These are phyloP conservation scores for Lactifluus echinatus DNA, from an alignment of 768 basidiomycete genomes.

Conservation along the genomic window DNA sequence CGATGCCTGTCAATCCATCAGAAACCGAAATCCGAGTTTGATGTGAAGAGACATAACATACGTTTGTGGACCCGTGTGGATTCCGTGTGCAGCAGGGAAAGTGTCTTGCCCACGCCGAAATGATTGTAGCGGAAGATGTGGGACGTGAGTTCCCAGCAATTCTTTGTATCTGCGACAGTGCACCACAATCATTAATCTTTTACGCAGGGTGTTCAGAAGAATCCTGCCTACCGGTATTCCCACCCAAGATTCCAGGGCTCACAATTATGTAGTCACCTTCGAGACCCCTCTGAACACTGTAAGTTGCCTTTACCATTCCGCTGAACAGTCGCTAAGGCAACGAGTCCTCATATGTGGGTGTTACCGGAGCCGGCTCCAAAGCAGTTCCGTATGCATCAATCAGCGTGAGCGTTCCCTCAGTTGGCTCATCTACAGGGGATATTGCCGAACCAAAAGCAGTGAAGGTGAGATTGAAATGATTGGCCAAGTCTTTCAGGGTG, in stretches of 20 bases:
- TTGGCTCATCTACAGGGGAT: conserved; percentile 20
- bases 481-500: conserved; percentile 25
- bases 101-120: conserved; percentile 20
- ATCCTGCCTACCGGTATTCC: conserved; percentile 28
- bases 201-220: background rate
- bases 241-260: conserved; percentile 32
- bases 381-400: conserved; percentile 29
- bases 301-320: conserved; percentile 35
- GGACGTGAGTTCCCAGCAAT: conserved; percentile 17
- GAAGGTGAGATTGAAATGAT: conserved; percentile 34
- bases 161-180: conserved; percentile 11
- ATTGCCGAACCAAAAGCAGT: conserved; percentile 34
- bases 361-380: conserved; percentile 36
- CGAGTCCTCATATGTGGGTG: conserved; percentile 30
- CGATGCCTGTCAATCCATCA: conserved; percentile 32
- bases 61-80: conserved; percentile 75
- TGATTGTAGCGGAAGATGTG: conserved; percentile 19
- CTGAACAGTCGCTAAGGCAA: conserved; percentile 34
- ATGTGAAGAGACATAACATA: conserved; percentile 27
- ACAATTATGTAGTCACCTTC: conserved; percentile 27
- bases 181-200: background rate
- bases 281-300: conserved; percentile 27
- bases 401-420: conserved; percentile 32
- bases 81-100: conserved; percentile 27
- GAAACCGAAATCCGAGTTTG: background rate